A percentile compares a stretch with the other conserved stretches of the same genome.
Evolutionary conservation across 352 stramenopile genomes (phyloP).

Genomic region (Pythium folliculosum): DNA sequence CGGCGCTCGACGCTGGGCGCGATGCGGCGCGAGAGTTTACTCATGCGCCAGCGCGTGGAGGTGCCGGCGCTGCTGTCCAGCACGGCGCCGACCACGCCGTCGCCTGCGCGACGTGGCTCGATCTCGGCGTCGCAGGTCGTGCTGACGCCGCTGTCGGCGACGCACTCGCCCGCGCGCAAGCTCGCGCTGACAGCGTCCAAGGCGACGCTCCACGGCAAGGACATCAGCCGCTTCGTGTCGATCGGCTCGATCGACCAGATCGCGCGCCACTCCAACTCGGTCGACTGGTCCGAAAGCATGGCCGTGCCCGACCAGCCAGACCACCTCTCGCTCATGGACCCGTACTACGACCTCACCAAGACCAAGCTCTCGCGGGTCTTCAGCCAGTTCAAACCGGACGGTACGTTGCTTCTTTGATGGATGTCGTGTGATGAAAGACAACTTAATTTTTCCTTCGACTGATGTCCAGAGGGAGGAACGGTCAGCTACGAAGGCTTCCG

Average conservation of each 20-base stretch:
- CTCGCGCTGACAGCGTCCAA: slow-evolving; percentile 8
- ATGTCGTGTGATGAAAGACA: neutral
- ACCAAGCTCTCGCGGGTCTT: slow-evolving; percentile 74
- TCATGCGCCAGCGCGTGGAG: slow-evolving; percentile 18
- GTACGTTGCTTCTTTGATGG: slow-evolving; percentile 23
- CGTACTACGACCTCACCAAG: slow-evolving; percentile 84
- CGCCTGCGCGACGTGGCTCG: slow-evolving; percentile 13
- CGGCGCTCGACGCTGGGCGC: slow-evolving; percentile 6
- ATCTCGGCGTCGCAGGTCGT: slow-evolving; percentile 6
- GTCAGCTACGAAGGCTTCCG: slow-evolving; percentile 80
- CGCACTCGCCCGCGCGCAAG: slow-evolving; percentile 5
- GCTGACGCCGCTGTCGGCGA: slow-evolving; percentile 21
- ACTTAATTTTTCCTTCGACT: neutral
- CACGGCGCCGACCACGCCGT: slow-evolving; percentile 3
- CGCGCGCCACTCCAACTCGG: slow-evolving; percentile 36
- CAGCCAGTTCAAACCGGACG: slow-evolving; percentile 59
- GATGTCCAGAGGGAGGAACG: slow-evolving; percentile 31
- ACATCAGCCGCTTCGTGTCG: slow-evolving; percentile 64
- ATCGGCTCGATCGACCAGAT: slow-evolving; percentile 51
- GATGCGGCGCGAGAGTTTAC: slow-evolving; percentile 16
- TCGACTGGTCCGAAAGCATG: slow-evolving; percentile 71
- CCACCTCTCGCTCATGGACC: slow-evolving; percentile 72
- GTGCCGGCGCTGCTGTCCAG: slow-evolving; percentile 8
- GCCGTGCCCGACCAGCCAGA: slow-evolving; percentile 48
- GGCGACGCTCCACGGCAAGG: slow-evolving; percentile 61